Base-by-base conservation (phyloP, 257 asterid species). In the Penstemon eatonii region DNA sequence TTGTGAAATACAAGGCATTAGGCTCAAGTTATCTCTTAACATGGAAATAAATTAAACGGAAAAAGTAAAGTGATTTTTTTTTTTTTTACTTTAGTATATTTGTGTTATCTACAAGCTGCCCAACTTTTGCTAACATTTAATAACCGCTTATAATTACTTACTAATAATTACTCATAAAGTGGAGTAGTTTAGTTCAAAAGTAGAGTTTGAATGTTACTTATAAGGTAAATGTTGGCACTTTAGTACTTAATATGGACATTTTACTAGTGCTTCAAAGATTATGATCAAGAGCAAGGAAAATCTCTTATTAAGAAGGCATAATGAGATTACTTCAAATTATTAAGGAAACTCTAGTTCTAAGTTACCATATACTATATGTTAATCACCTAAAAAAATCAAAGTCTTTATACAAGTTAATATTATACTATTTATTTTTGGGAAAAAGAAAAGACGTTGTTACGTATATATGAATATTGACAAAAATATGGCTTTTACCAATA, bases 1-100 rank as follows among this genome's bases (percentile, higher is more conserved):
- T 25, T 49, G 37, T 46, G 45, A 56, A 43, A 49, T 39, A 37
- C 49, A 56, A 56, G 33, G 54, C 63, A 56, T 25, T 65, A 59
- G n/a, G 43, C 59, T 37, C 73, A 68, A 68, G 73, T 68, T 68
- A 68, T 45, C 15, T 25, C 72, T 53, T 36, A 58, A 63, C 33
- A 56, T 6, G 12, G 5, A 13, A 51, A 33, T 25, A 25, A 25
- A 25, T 25, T 25, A 63, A 58, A 47, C 8, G 39, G 8, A 7
- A 52, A 42, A n/a, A 44, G 58, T 49, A 68, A 56, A 19, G n/a
- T 25, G 8, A 12, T 3, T 8, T 19, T 9, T 62, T 55, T 19
- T 0, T 15, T 54, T 56, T 60, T 60, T 42, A 33, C 42, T 49
- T 60, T 40, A 25, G 33, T 25, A 60, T 60, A 5, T 66, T 44